Conservation (phyloP, 345 rosid genomes). For the Salix brachista region DNA sequence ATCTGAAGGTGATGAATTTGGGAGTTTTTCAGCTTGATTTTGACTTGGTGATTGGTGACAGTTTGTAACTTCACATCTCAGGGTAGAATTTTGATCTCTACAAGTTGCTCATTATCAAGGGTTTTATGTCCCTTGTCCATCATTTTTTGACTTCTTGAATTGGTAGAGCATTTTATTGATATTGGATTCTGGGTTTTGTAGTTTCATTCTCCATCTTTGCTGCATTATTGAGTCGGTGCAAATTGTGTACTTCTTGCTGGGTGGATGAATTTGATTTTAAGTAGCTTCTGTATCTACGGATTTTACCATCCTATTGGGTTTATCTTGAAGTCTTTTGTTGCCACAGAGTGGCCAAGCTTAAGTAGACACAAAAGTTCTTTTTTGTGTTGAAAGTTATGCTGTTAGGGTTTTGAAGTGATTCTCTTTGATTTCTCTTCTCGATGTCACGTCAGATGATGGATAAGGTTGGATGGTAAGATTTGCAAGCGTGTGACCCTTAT, state of each 20-base stretch:
- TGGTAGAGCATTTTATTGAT: neutral
- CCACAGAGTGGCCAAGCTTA: constrained; percentile 10
- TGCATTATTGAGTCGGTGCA: neutral
- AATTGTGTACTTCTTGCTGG: constrained; percentile 5
- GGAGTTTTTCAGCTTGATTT: constrained; percentile 10
- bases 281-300: neutral
- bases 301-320: neutral
- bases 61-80: neutral
- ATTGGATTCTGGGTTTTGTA: constrained; percentile 1
- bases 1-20: constrained; percentile 4
- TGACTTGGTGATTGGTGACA: neutral
- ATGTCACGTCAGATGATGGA: neutral
- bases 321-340: constrained; percentile 14
- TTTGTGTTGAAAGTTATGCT: neutral
- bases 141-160: neutral
- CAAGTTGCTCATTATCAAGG: neutral
- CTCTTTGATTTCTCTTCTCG: neutral
- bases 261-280: constrained; percentile 10
- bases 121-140: neutral
- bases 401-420: neutral
- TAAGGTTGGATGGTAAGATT: neutral
- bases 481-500: neutral
- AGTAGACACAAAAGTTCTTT: neutral
- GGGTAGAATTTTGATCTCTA: constrained; percentile 4
- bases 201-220: constrained; percentile 6